Evolutionary conservation across 129 eudicot species (phyloP), one percentile per base, ranked within the genome.

Genomic region (Ambrosia trifida): DNA sequence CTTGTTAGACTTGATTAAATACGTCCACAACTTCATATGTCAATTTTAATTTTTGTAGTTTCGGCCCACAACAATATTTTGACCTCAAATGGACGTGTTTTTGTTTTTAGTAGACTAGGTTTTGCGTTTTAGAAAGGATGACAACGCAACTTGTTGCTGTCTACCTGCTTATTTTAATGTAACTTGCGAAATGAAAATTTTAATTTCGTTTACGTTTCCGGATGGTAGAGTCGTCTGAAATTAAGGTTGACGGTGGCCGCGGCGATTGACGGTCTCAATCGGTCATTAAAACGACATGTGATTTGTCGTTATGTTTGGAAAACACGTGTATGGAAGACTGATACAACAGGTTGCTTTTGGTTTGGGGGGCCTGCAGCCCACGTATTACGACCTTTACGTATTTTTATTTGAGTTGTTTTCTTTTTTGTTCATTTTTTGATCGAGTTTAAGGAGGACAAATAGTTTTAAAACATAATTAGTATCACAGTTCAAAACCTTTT

Each of bases 161-260:
- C 28, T 24, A 24, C 28, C 1, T 24, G 28, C 28, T 24, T 24
- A 24, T 24, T 1, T 24, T 24, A 24, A 24, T 24, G 28, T 24
- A 24, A 24, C 1, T 24, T 24, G 28, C 1, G 1, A 24, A 24
- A 24, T 24, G 1, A 40, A 40, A 10, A 2, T 6, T 6, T 18
- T 9, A 11, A 54, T 30, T 40, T 38, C 40, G n/a, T 57, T 32
- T 35, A 31, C 62, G 33, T 46, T 68, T 66, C 41, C 24, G 47
- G 14, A 54, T 7, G 51, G 14, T 62, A 33, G 40, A 62, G 69
- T 30, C 28, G 69, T 16, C 18, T 63, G 45, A 32, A 49, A 49
- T 14, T 40, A 7, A 32, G 66, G 5, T 75, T 49, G 78, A 61
- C 66, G 81, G 76, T 77, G 38, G 69, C 80, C 69, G 75, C 80